Percentiles rank a stretch among this genome's conserved stretches.
These are phyloP conservation scores for Xylaria acuta DNA, from an alignment of 495 filamentous ascomycete genomes.

Conservation along the genomic window DNA sequence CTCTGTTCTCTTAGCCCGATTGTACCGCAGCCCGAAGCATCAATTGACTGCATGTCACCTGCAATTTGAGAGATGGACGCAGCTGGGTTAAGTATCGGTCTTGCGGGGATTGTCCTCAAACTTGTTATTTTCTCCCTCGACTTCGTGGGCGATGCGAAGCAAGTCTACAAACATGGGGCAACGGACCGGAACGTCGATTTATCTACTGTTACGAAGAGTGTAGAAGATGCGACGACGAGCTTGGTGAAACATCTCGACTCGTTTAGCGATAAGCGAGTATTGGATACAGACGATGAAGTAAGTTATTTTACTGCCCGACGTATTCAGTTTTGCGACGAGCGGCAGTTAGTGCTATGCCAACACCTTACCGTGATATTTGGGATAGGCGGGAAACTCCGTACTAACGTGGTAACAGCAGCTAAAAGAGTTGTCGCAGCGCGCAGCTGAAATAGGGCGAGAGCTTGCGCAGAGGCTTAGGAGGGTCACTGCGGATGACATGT, in stretches of 20 bases:
- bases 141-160: slow-evolving; percentile 28
- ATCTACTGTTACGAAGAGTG: slow-evolving; percentile 4
- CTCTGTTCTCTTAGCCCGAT: neutral
- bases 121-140: slow-evolving; percentile 27
- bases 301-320: neutral
- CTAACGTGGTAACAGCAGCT: neutral
- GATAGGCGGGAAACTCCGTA: no score
- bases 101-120: slow-evolving; percentile 25
- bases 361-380: no score
- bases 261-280: neutral
- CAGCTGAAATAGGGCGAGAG: slow-evolving; percentile 21
- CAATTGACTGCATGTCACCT: neutral
- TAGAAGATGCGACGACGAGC: slow-evolving; percentile 19
- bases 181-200: slow-evolving; percentile 23
- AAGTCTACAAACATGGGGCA: slow-evolving; percentile 26
- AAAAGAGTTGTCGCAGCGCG: neutral
- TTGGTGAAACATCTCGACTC: slow-evolving; percentile 10
- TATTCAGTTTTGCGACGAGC: neutral
- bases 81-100: slow-evolving; percentile 11
- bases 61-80: neutral
- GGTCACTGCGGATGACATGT: neutral
- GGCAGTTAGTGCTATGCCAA: neutral
- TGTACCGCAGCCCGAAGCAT: neutral
- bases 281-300: slow-evolving; percentile 8
- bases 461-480: neutral